Evolutionary conservation across 306 rosid species (phyloP).

Genomic region (Ormosia semicastrata): DNA sequence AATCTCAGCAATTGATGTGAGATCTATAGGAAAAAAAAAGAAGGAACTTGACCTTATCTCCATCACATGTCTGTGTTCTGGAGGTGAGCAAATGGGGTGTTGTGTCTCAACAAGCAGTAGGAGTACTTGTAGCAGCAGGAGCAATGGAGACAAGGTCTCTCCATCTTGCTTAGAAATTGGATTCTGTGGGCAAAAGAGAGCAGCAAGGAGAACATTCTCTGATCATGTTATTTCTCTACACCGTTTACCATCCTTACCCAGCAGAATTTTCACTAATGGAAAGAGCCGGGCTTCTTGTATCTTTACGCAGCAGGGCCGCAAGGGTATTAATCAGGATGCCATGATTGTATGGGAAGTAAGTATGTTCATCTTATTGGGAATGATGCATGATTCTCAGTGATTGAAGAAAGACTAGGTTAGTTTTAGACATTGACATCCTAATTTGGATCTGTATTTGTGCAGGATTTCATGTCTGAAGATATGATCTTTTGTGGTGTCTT

Average conservation of each 20-base stretch:
- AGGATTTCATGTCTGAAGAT: slow-evolving; percentile 96
- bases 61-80: slow-evolving; percentile 50
- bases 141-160: slow-evolving; percentile 67
- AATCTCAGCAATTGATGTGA: slow-evolving; percentile 45
- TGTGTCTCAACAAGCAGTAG: slow-evolving; percentile 85
- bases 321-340: slow-evolving; percentile 98
- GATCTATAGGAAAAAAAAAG: slow-evolving; percentile 43
- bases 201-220: slow-evolving; percentile 69
- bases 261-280: slow-evolving; percentile 75
- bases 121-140: slow-evolving; percentile 75
- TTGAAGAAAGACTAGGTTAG: neutral
- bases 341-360: slow-evolving; percentile 99
- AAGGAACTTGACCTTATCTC: slow-evolving; percentile 33
- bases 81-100: slow-evolving; percentile 76
- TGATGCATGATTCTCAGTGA: neutral
- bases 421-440: slow-evolving; percentile 24
- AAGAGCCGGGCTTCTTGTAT: slow-evolving; percentile 80
- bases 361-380: neutral
- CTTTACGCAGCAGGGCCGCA: slow-evolving; percentile 98
- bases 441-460: slow-evolving; percentile 27
- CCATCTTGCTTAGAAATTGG: slow-evolving; percentile 57
- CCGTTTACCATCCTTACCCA: slow-evolving; percentile 69
- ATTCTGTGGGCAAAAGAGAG: slow-evolving; percentile 52
- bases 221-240: slow-evolving; percentile 64
- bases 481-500: slow-evolving; percentile 85